phyloP scores from a whole-genome alignment of 352 stramenopile genomes.

The Globisporangium camurandrum region DNA sequence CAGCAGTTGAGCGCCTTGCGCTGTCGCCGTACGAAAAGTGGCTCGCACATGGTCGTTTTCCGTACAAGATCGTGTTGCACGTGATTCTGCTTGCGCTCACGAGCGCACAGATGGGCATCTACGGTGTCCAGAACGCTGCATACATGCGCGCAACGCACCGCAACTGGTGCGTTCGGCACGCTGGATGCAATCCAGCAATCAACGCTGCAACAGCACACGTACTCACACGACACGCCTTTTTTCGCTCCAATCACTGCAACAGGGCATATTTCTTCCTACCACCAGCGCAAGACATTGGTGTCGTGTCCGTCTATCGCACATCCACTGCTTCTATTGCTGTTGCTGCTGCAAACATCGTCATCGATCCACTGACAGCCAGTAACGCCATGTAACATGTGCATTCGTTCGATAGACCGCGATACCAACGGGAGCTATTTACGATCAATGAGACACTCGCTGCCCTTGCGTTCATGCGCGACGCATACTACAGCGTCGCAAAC shows the following conservation, averaged over 20 bases:
- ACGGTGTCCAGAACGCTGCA: conserved; percentile 70
- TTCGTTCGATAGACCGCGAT: conserved; percentile 27
- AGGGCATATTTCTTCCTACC: conserved; percentile 84
- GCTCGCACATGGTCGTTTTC: conserved; percentile 56
- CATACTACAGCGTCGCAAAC: conserved; percentile 71
- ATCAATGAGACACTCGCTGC: conserved; percentile 65
- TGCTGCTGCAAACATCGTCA: too few relatives aligned
- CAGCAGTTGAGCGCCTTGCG: conserved; percentile 40
- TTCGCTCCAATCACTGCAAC: too few relatives aligned
- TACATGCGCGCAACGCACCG: conserved; percentile 80
- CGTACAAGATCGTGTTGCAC: conserved; percentile 80
- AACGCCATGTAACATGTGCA: not conserved
- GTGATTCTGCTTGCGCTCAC: conserved; percentile 65
- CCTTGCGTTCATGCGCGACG: conserved; percentile 55
- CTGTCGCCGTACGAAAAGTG: conserved; percentile 85
- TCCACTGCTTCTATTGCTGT: not conserved
- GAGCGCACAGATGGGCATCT: conserved; percentile 64
- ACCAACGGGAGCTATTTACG: conserved; percentile 61
- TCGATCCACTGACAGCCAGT: too few relatives aligned
- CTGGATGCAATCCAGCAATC: too few relatives aligned
- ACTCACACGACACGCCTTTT: too few relatives aligned
- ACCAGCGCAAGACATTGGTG: conserved; percentile 35
- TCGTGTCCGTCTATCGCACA: conserved; percentile 30
- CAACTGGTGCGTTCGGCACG: conserved; percentile 45
- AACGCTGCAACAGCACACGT: too few relatives aligned